phyloP scores from a whole-genome alignment of 345 rosid genomes.

The Eucalyptus viminalis region DNA sequence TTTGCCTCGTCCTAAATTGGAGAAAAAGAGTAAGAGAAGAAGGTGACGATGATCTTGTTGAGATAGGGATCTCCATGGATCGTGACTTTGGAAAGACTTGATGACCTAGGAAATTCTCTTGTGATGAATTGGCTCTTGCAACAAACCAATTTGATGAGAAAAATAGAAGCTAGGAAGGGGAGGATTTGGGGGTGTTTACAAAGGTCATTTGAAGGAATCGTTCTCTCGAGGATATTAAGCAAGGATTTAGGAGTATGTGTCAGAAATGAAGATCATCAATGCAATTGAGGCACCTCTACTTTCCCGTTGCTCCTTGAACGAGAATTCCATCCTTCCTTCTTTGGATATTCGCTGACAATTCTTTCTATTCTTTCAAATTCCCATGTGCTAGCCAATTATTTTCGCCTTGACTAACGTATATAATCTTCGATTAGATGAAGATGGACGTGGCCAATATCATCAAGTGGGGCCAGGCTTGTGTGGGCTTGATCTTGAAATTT shows the following conservation, averaged over 20 bases:
- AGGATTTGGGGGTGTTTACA: slow-evolving; percentile 18
- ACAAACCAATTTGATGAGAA: slow-evolving; percentile 9
- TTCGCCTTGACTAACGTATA: no score
- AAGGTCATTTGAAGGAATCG: neutral
- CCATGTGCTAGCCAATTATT: no score
- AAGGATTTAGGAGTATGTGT: slow-evolving; percentile 5
- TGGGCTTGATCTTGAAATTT: no score
- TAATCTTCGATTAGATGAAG: no score
- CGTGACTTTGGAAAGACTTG: neutral
- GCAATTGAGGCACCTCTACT: slow-evolving; percentile 8
- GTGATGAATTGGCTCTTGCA: slow-evolving; percentile 3
- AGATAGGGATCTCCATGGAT: neutral
- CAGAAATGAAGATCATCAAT: slow-evolving; percentile 18
- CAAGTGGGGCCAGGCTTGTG: no score
- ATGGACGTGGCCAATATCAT: no score
- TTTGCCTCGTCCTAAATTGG: neutral
- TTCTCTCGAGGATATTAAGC: neutral
- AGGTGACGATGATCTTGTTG: neutral
- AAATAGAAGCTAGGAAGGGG: slow-evolving; percentile 12
- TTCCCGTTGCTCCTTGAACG: no score
- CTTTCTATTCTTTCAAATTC: no score
- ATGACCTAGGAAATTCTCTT: slow-evolving; percentile 11
- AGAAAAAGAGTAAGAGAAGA: neutral
- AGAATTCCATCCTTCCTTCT: no score
- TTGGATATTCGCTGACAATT: no score